Evolutionary conservation across 208 protist species (phyloP), one percentile per base, ranked within the genome.

Genomic region (Leptomonas seymouri): DNA sequence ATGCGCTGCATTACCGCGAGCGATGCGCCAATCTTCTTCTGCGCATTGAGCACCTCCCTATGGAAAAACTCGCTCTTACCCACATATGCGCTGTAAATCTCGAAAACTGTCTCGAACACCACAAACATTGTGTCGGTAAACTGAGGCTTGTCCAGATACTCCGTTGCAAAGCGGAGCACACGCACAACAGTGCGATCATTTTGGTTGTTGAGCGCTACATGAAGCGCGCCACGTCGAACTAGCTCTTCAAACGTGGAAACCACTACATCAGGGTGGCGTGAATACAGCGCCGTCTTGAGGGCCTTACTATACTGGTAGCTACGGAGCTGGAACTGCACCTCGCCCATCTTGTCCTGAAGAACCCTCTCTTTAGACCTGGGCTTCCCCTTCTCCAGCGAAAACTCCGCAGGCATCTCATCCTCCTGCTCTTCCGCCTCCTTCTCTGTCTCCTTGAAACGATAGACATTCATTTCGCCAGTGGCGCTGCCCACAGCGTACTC

Each of bases 191-290:
- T 89, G 20, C 89, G 80, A 54, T 96, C 91, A 53, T 93, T 94
- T 57, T 94, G 91, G 66, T 89, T 87, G 77, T 76, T 91, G 23
- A 96, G 71, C 2, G 88, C 88, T 2, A 96, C 78, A 46, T 96
- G 89, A 21, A 96, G 68, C 18, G 85, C 78, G 20, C 89, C 86
- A 60, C 91, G 86, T 25, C 86, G 86, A 12, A 92, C 51, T 21
- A 96, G 85, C 66, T 96, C 91, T 51, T 96, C 88, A n/a, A 96
- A 55, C 14, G 87, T 91, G 12, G 91, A 96, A 46, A 93, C 76
- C 27, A 96, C 51, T 16, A 94, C 85, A 50, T 96, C 89, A 4
- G 82, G 63, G 56, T 84, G 75, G 5, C 86, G 81, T 0, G 86
- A 84, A 68, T 96, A 94, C 34, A 96, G 76, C 3, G 91, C 88